Conservation (phyloP, 2,329 filamentous ascomycete species). For the Fusarium veterinarium region DNA sequence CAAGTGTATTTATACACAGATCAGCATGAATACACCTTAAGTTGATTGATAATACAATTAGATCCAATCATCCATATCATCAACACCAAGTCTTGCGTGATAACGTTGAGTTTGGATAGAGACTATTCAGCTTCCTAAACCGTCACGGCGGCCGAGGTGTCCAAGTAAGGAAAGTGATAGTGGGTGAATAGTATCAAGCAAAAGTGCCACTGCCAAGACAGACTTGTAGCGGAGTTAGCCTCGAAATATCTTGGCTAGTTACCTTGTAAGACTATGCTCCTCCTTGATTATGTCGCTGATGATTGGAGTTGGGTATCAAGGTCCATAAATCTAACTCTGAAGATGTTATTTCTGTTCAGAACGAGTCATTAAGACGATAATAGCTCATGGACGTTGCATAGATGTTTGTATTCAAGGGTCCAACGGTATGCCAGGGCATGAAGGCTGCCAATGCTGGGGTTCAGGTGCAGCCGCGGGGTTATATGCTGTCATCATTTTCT, state of each 20-base stretch:
- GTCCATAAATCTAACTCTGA: background rate
- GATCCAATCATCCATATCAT: slow-evolving; percentile 24
- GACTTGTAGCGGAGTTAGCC: slow-evolving; percentile 10
- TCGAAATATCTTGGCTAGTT: slow-evolving; percentile 18
- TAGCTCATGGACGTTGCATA: background rate
- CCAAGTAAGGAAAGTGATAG: slow-evolving; percentile 43
- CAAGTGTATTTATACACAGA: slow-evolving; percentile 31
- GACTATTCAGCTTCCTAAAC: slow-evolving; percentile 41
- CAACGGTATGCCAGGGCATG: background rate
- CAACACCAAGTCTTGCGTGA: slow-evolving; percentile 31
- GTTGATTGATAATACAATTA: slow-evolving; percentile 1
- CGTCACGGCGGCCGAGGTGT: slow-evolving; percentile 30
- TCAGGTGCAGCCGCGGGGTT: slow-evolving; percentile 6
- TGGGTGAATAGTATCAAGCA: slow-evolving; percentile 17
- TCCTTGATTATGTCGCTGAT: background rate
- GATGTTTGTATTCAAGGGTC: background rate
- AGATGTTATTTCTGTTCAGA: background rate
- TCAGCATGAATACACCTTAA: background rate
- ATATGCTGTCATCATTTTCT: slow-evolving; percentile 10
- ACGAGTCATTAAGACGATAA: background rate
- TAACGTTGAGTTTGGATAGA: slow-evolving; percentile 13
- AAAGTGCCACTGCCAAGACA: slow-evolving; percentile 32
- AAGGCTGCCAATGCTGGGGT: background rate
- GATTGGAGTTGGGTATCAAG: background rate
- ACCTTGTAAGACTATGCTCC: background rate